Conservation (phyloP, 2,329 filamentous ascomycete species). For the Colletotrichum incanum region DNA sequence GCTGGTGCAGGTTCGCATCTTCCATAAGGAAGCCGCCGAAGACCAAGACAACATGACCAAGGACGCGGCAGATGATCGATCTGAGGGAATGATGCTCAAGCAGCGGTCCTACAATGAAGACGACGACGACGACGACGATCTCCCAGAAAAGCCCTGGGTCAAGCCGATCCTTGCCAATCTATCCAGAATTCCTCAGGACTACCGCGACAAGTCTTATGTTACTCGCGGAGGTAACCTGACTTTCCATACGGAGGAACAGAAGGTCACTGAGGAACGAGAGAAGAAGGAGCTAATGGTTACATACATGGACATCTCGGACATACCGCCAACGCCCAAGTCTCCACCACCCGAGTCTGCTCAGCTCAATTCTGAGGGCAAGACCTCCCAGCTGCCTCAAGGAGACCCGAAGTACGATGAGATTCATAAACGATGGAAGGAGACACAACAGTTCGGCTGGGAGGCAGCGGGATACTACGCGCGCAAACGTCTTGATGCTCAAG, state of each 20-base stretch:
- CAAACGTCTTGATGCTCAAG: constrained; percentile 59
- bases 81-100: constrained; percentile 80
- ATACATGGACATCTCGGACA: constrained; percentile 69
- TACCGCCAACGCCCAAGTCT: constrained; percentile 71
- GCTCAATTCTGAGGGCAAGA: constrained; percentile 48
- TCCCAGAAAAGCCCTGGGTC: constrained; percentile 68
- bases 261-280: constrained; percentile 70
- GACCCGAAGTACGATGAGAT: constrained; percentile 64
- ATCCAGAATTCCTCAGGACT: constrained; percentile 61
- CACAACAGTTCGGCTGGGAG: constrained; percentile 60
- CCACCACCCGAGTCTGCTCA: constrained; percentile 57
- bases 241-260: constrained; percentile 70
- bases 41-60: constrained; percentile 79
- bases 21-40: constrained; percentile 81
- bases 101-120: constrained; percentile 63
- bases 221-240: constrained; percentile 68
- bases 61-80: constrained; percentile 81
- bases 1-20: constrained; percentile 77
- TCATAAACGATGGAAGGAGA: constrained; percentile 65
- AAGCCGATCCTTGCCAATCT: constrained; percentile 65
- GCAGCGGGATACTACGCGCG: constrained; percentile 61
- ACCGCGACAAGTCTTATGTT: constrained; percentile 64
- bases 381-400: constrained; percentile 56
- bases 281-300: constrained; percentile 74
- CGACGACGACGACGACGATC: constrained; percentile 71